Evolutionary conservation across 306 rosid species (phyloP).

Genomic region (Quercus aquifolioides): DNA sequence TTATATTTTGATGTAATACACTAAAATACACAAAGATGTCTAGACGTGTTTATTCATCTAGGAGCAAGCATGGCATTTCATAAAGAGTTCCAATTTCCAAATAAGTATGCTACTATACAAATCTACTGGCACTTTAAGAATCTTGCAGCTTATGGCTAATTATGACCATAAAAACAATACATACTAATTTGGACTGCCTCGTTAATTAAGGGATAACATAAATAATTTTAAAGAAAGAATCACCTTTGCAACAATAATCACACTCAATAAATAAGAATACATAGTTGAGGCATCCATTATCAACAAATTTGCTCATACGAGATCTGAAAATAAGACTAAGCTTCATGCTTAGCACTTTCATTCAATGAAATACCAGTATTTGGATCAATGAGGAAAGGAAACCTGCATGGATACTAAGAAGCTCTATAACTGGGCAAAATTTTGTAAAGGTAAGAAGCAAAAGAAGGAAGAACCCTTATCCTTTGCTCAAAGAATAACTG

Average conservation of each 20-base stretch:
- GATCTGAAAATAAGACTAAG: not conserved
- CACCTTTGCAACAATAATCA: not conserved
- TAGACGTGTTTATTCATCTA: not conserved
- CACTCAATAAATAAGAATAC: not conserved
- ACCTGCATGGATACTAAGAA: constrained; percentile 45
- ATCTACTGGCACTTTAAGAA: not conserved
- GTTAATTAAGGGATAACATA: not conserved
- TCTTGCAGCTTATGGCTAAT: not conserved
- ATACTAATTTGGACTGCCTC: not conserved
- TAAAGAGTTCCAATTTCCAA: not conserved
- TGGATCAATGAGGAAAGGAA: constrained; percentile 83
- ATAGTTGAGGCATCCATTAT: not conserved
- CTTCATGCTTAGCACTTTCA: constrained; percentile 69
- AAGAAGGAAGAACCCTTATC: not conserved
- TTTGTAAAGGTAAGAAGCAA: not conserved
- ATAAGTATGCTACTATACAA: not conserved
- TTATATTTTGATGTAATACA: not conserved
- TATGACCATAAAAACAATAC: not conserved
- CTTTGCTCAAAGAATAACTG: not conserved
- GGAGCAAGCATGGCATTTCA: not conserved
- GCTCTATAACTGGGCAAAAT: not conserved
- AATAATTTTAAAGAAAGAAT: not conserved
- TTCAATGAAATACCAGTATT: constrained; percentile 59
- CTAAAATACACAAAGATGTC: not conserved
- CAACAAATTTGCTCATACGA: not conserved